These are phyloP conservation scores for Tritrichomonas musculus DNA, from an alignment of 208 protist species.

Conservation along the genomic window DNA sequence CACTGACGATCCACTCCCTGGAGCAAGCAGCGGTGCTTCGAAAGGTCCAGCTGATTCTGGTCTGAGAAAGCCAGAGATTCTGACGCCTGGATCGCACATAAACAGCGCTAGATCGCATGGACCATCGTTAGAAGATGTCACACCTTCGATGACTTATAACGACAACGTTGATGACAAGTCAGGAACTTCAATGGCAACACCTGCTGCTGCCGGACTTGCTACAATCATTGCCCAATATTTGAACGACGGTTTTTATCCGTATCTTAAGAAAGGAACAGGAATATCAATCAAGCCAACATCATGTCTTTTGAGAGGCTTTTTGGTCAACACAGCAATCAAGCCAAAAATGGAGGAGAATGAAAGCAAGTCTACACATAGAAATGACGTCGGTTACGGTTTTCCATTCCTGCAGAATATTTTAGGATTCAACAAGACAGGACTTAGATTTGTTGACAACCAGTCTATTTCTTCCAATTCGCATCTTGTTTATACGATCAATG, in stretches of 20 bases:
- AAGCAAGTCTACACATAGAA: too few relatives aligned
- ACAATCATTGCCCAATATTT: slow-evolving; percentile 35
- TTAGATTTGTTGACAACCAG: not conserved
- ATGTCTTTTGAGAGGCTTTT: not conserved
- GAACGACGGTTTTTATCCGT: slow-evolving; percentile 17
- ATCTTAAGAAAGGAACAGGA: not conserved
- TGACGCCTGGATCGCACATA: too few relatives aligned
- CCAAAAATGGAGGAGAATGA: not conserved
- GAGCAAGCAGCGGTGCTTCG: too few relatives aligned
- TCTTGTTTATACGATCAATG: too few relatives aligned
- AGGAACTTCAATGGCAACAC: slow-evolving; percentile 39
- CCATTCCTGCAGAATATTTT: not conserved
- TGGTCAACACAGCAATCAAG: not conserved
- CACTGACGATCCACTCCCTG: too few relatives aligned
- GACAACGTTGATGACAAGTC: too few relatives aligned
- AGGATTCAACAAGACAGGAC: not conserved
- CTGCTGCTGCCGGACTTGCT: not conserved
- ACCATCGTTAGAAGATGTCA: too few relatives aligned
- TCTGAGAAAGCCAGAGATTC: too few relatives aligned
- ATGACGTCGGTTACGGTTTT: not conserved
- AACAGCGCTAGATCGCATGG: too few relatives aligned
- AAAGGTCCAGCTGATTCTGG: too few relatives aligned
- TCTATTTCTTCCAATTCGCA: too few relatives aligned
- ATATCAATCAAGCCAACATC: not conserved
- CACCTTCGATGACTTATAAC: too few relatives aligned